Conservation (phyloP, 768 basidiomycete species). For the Ephemerocybe angulata region DNA sequence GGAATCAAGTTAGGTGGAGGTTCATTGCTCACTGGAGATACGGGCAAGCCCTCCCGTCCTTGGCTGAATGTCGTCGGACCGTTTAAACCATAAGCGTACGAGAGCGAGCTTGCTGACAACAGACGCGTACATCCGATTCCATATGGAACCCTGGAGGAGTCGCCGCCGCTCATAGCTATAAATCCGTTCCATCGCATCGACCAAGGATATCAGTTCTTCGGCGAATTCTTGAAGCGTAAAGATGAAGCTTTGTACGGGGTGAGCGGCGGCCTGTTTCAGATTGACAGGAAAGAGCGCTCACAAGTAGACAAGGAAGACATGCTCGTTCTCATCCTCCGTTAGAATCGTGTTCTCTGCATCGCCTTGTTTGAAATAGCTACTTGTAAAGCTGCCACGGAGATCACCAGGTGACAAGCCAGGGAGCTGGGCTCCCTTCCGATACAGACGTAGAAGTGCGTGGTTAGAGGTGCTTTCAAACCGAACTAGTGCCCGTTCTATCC, state of each 20-base stretch:
- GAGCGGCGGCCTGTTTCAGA: constrained; percentile 1
- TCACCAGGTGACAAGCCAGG: constrained; percentile 18
- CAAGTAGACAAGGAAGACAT: constrained; percentile 90
- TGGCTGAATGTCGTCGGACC: constrained; percentile 3
- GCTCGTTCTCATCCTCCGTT: constrained; percentile 63
- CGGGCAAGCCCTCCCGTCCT: constrained; percentile 7
- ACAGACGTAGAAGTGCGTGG: constrained; percentile 74
- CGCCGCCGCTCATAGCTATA: constrained; percentile 60
- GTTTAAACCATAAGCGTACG: constrained; percentile 8
- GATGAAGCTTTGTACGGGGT: constrained; percentile 62
- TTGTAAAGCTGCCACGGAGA: background rate
- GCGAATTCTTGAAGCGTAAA: constrained; percentile 96
- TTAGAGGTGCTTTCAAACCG: constrained; percentile 83
- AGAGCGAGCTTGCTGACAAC: constrained; percentile 21
- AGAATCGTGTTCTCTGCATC: constrained; percentile 34
- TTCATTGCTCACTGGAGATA: constrained; percentile 39
- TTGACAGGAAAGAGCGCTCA: constrained; percentile 36
- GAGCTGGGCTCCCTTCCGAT: constrained; percentile 41
- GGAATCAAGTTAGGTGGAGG: background rate
- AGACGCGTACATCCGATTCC: constrained; percentile 25
- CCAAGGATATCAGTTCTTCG: constrained; percentile 72
- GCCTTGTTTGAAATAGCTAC: constrained; percentile 5
- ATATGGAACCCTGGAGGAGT: constrained; percentile 33
- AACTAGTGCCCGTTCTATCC: constrained; percentile 64
- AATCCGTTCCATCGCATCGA: constrained; percentile 81